phyloP scores from a whole-genome alignment of 2,329 filamentous ascomycete species.

The Claviceps purpurea region DNA sequence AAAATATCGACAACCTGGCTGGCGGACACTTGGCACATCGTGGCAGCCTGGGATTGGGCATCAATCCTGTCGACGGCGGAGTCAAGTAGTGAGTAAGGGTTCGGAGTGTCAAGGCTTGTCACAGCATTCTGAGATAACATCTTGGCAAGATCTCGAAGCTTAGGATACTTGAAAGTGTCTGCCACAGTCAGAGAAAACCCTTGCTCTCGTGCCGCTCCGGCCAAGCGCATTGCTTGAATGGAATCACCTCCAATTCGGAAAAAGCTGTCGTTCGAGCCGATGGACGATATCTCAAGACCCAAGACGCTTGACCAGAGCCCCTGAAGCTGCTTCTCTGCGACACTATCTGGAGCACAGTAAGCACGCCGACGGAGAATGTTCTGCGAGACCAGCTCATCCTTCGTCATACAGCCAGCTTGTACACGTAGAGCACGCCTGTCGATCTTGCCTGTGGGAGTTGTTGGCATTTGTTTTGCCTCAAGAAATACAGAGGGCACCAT shows the following conservation, averaged over 20 bases:
- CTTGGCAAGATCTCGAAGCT: neutral
- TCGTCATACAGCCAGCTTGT: neutral
- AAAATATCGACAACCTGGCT: neutral
- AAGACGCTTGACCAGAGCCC: constrained; percentile 21
- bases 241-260: constrained; percentile 19
- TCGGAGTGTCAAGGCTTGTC: neutral
- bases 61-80: neutral
- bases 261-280: constrained; percentile 12
- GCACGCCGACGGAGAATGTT: neutral
- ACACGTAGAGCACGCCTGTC: neutral
- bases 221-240: constrained; percentile 13
- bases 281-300: constrained; percentile 10
- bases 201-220: constrained; percentile 7
- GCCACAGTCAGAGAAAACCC: constrained; percentile 10
- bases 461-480: neutral
- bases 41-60: neutral
- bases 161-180: constrained; percentile 11
- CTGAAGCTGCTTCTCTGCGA: neutral
- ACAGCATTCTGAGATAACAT: neutral
- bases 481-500: neutral
- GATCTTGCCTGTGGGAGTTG: neutral
- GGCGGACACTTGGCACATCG: neutral
- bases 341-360: neutral
- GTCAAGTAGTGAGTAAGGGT: neutral
- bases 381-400: neutral